These are phyloP conservation scores for Talaromyces trachyspermus DNA, from an alignment of 495 filamentous ascomycete species.

Conservation along the genomic window DNA sequence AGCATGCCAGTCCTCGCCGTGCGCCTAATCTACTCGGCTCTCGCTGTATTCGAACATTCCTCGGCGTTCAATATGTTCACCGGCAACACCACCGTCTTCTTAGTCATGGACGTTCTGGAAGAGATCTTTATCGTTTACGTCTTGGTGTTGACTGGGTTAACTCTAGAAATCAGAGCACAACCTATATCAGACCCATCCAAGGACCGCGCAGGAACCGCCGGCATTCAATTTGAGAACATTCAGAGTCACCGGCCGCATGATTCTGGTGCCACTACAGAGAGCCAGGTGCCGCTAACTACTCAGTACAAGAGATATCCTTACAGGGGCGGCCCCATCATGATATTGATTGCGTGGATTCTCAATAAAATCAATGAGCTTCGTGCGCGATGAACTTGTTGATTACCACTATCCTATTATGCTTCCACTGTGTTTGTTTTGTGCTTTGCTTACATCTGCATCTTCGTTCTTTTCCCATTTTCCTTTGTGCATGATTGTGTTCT, in stretches of 20 bases:
- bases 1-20: constrained; percentile 33
- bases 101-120: constrained; percentile 33
- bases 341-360: constrained; percentile 1
- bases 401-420: too few relatives aligned
- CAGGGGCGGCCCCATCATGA: constrained; percentile 3
- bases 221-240: too few relatives aligned
- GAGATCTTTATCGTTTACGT: constrained; percentile 29
- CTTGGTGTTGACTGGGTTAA: constrained; percentile 27
- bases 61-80: constrained; percentile 25
- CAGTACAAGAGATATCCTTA: too few relatives aligned
- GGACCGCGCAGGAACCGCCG: too few relatives aligned
- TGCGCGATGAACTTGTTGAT: neutral
- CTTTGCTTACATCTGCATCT: neutral
- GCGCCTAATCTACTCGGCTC: constrained; percentile 28
- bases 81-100: constrained; percentile 25
- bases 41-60: constrained; percentile 26
- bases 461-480: too few relatives aligned
- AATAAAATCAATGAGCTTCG: constrained; percentile 1
- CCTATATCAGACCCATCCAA: neutral
- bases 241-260: too few relatives aligned
- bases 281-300: too few relatives aligned
- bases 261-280: too few relatives aligned
- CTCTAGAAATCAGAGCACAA: constrained; percentile 10
- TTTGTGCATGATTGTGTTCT: too few relatives aligned
- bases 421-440: constrained; percentile 8